Evolutionary conservation across 2,329 filamentous ascomycete species (phyloP).

Genomic region (Aspergillus floridensis): DNA sequence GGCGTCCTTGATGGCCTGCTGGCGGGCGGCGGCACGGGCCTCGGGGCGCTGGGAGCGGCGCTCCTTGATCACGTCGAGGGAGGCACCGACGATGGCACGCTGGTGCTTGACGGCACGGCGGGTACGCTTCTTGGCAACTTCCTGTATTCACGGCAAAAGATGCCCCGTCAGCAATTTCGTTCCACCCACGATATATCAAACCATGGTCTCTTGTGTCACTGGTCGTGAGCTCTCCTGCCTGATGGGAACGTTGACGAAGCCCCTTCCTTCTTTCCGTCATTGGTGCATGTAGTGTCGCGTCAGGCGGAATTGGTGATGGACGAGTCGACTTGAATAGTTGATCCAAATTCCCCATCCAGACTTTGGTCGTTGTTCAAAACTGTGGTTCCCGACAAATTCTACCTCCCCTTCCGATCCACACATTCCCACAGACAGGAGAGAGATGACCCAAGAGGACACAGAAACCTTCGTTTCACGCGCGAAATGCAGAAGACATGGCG

Average conservation of each 20-base stretch:
- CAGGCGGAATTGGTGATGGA: too few relatives aligned
- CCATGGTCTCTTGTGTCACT: not conserved
- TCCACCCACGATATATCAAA: not conserved
- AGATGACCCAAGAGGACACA: slow-evolving; percentile 20
- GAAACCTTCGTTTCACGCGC: not conserved
- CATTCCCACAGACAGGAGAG: slow-evolving; percentile 8
- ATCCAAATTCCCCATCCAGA: too few relatives aligned
- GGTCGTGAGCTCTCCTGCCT: too few relatives aligned
- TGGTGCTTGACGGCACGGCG: slow-evolving; percentile 98
- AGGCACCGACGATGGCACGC: slow-evolving; percentile 98
- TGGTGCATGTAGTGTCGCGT: too few relatives aligned
- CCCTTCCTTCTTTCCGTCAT: too few relatives aligned
- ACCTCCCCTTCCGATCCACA: slow-evolving; percentile 2
- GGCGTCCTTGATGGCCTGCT: slow-evolving; percentile 88
- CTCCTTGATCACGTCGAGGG: slow-evolving; percentile 99
- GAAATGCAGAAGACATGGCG: slow-evolving; percentile 19
- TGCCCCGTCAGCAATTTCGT: slow-evolving; percentile 27
- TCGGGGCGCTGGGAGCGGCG: slow-evolving; percentile 91
- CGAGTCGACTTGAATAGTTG: too few relatives aligned
- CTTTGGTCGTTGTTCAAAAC: too few relatives aligned
- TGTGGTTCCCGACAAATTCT: not conserved
- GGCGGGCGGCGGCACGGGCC: slow-evolving; percentile 87
- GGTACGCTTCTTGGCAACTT: slow-evolving; percentile 99
- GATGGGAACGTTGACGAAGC: too few relatives aligned
- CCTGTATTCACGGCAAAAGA: slow-evolving; percentile 56